These are phyloP conservation scores for Fusarium secorum DNA, from an alignment of 2,329 filamentous ascomycete species.

Conservation along the genomic window DNA sequence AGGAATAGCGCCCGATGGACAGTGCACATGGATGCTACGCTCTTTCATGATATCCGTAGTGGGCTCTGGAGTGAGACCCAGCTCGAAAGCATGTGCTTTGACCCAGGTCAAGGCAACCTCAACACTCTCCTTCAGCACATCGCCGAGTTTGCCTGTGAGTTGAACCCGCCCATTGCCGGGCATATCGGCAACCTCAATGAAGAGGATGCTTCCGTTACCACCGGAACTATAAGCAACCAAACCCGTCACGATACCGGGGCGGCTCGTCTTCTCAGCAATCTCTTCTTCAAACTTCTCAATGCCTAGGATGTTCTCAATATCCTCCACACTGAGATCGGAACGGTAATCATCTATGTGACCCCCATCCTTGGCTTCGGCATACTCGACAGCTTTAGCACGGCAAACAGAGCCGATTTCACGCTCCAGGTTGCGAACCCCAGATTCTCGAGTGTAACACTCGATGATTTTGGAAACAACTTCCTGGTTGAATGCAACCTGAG, in stretches of 20 bases:
- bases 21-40: conserved; percentile 94
- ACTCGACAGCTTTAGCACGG: conserved; percentile 94
- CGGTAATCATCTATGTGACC: conserved; percentile 74
- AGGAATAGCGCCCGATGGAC: conserved; percentile 90
- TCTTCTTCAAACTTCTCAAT: conserved; percentile 96
- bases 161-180: conserved; percentile 91
- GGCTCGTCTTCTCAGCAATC: conserved; percentile 83
- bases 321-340: conserved; percentile 74
- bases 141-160: conserved; percentile 93
- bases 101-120: conserved; percentile 98
- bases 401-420: conserved; percentile 95
- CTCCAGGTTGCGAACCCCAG: conserved; percentile 94
- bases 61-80: conserved; percentile 82
- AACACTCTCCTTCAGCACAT: conserved; percentile 96
- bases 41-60: conserved; percentile 95
- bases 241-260: conserved; percentile 93
- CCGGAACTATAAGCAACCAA: conserved; percentile 94
- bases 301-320: conserved; percentile 89
- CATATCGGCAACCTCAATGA: conserved; percentile 98
- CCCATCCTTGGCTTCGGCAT: conserved; percentile 85
- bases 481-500: conserved; percentile 78
- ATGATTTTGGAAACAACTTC: conserved; percentile 95
- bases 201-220: conserved; percentile 93
- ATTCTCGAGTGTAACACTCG: conserved; percentile 94
- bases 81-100: conserved; percentile 90